Base-by-base conservation (phyloP, 1,284 basidiomycete genomes). In the Heterobasidion occidentale region DNA sequence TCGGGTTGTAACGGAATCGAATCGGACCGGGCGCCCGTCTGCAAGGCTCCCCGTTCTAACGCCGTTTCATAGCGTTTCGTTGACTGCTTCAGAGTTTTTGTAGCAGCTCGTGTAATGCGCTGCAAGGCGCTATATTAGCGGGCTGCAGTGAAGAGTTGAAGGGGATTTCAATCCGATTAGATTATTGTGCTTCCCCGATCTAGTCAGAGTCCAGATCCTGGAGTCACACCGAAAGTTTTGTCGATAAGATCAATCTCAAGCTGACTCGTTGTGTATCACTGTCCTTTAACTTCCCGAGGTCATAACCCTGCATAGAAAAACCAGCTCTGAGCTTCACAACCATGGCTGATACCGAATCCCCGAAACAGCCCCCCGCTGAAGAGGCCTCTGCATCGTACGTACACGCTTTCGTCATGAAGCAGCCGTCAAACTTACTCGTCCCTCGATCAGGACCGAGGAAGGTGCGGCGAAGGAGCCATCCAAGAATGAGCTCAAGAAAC, bases 401-500 rank as follows among this genome's bases (percentile, higher is more conserved):
- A 38, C 36, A 51, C 8, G 11, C 3, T 15, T 8, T 35, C 35
- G 3, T 14, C 35, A 12, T n/a, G 35, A 34, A 12, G 9, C 35
- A 19, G 12, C 49, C 15, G 35, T 34, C 34, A 9, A 51, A 33
- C 35, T 11, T 17, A 11, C 49, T 9, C 19, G 14, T 17, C 2
- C n/a, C 8, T 12, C 19, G 44, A 54, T 45, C 12, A 51, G 53
- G 67, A 54, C 79, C 71, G 58, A 77, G 62, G 58, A 69, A 64
- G 59, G 69, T 62, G 61, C 74, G 65, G 61, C 59, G 63, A 74
- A 65, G 69, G 68, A 52, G 60, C 71, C 89, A 7, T 88, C 89
- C 58, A 98, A 98, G 75, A 93, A 80, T 68, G 94, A 96, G 67
- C 74, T 94, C 61, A 98, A 98, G 78, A 97, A 95, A 75, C 83